A percentile compares a stretch with the other conserved stretches of the same genome.
Conservation (phyloP, 2,329 filamentous ascomycete genomes). For the Pseudogymnoascus verrucosus region DNA sequence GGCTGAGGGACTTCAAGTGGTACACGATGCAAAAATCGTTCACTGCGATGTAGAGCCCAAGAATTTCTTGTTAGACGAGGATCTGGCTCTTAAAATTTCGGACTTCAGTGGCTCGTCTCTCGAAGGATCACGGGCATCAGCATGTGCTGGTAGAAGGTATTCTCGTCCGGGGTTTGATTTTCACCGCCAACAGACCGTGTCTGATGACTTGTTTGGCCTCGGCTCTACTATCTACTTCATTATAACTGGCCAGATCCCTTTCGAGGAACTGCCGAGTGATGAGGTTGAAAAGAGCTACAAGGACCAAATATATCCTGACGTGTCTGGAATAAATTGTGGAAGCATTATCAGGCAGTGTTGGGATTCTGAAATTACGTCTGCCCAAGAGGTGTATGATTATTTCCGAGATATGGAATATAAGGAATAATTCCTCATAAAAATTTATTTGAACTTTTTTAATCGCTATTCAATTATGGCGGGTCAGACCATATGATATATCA, state of each 20-base stretch:
- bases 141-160: slow-evolving; percentile 21
- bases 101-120: slow-evolving; percentile 31
- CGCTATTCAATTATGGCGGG: background rate
- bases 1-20: slow-evolving; percentile 27
- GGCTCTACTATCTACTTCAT: slow-evolving; percentile 31
- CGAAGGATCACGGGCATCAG: slow-evolving; percentile 19
- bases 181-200: slow-evolving; percentile 20
- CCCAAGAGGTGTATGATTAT: slow-evolving; percentile 5
- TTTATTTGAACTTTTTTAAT: background rate
- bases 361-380: slow-evolving; percentile 14
- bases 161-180: slow-evolving; percentile 21
- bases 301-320: slow-evolving; percentile 24
- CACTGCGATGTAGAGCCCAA: slow-evolving; percentile 34
- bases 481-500: background rate
- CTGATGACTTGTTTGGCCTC: slow-evolving; percentile 29
- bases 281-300: slow-evolving; percentile 25
- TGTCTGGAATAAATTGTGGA: slow-evolving; percentile 22
- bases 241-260: slow-evolving; percentile 27
- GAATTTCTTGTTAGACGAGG: slow-evolving; percentile 32
- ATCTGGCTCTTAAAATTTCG: slow-evolving; percentile 30
- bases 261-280: slow-evolving; percentile 23
- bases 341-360: slow-evolving; percentile 26
- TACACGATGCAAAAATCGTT: slow-evolving; percentile 32
- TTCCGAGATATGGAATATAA: background rate
- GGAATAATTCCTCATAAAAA: background rate